These are phyloP conservation scores for Mangifera indica DNA, from an alignment of 345 rosid genomes.

Conservation along the genomic window DNA sequence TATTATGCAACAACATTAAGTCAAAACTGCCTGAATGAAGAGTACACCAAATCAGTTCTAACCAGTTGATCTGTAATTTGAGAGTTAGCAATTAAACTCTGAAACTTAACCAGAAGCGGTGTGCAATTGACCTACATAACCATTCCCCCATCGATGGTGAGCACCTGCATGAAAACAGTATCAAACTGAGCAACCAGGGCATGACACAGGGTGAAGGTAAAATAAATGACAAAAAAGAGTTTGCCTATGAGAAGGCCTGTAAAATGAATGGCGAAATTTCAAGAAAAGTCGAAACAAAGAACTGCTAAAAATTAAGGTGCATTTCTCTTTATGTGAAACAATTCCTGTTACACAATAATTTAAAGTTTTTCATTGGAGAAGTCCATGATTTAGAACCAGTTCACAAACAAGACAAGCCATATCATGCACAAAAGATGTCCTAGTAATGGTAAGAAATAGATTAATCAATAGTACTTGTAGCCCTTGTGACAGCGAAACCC, in stretches of 20 bases:
- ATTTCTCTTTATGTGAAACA: neutral
- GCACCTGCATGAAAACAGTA: slow-evolving; percentile 50
- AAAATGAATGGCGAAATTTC: neutral
- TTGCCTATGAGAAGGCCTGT: neutral
- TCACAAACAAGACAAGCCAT: neutral
- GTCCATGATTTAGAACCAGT: neutral
- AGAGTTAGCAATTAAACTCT: slow-evolving; percentile 6
- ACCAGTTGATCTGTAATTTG: neutral
- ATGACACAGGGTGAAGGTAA: neutral
- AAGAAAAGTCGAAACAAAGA: slow-evolving; percentile 7
- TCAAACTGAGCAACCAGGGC: slow-evolving; percentile 7
- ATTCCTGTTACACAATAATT: neutral
- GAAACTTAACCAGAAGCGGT: slow-evolving; percentile 7
- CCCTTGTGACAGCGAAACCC: neutral
- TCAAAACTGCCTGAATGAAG: slow-evolving; percentile 10
- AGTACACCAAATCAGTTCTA: neutral
- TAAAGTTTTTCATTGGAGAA: neutral
- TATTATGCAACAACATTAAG: slow-evolving; percentile 17
- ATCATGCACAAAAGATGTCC: neutral
- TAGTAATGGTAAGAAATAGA: neutral
- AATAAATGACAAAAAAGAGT: neutral
- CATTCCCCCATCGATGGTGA: slow-evolving; percentile 96
- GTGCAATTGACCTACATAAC: slow-evolving; percentile 49
- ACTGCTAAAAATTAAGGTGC: neutral
- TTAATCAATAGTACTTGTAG: neutral